phyloP scores from a whole-genome alignment of 2,329 filamentous ascomycete species.

The Alternaria postmessia region DNA sequence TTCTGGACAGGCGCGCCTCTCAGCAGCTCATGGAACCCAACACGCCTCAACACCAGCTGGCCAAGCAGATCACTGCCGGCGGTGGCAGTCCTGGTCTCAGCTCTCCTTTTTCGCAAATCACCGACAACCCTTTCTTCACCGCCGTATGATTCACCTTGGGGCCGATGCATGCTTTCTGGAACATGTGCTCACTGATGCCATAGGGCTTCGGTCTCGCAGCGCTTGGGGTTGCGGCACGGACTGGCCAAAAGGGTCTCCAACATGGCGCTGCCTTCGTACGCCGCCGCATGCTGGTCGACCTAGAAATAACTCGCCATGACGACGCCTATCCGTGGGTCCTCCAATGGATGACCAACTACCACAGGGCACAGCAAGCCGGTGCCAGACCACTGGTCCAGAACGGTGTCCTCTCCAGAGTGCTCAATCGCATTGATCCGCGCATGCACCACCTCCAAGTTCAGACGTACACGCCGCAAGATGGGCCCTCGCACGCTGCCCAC shows the following conservation, averaged over 20 bases:
- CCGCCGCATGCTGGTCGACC: constrained; percentile 87
- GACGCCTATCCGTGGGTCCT: constrained; percentile 93
- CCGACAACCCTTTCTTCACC: constrained; percentile 63
- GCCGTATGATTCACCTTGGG: constrained; percentile 61
- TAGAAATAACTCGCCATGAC: constrained; percentile 95
- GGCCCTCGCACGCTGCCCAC: constrained; percentile 75
- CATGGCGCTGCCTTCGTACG: constrained; percentile 77
- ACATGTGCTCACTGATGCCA: constrained; percentile 42
- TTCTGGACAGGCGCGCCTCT: constrained; percentile 18
- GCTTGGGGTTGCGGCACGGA: constrained; percentile 80
- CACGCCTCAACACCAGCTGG: constrained; percentile 47
- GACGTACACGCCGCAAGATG: constrained; percentile 69
- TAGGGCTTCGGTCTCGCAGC: constrained; percentile 89
- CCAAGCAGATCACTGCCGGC: constrained; percentile 45
- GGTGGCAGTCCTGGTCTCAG: constrained; percentile 47
- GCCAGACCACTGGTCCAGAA: constrained; percentile 36
- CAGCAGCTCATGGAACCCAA: constrained; percentile 46
- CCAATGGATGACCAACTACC: constrained; percentile 89
- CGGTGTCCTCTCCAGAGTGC: constrained; percentile 61
- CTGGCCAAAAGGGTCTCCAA: constrained; percentile 80
- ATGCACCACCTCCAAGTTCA: constrained; percentile 71
- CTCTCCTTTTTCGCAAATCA: constrained; percentile 56
- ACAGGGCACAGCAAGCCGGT: constrained; percentile 66
- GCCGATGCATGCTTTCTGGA: constrained; percentile 20
- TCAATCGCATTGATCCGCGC: constrained; percentile 65